phyloP scores from a whole-genome alignment of 208 protist genomes.

The Crithidia acanthocephali region DNA sequence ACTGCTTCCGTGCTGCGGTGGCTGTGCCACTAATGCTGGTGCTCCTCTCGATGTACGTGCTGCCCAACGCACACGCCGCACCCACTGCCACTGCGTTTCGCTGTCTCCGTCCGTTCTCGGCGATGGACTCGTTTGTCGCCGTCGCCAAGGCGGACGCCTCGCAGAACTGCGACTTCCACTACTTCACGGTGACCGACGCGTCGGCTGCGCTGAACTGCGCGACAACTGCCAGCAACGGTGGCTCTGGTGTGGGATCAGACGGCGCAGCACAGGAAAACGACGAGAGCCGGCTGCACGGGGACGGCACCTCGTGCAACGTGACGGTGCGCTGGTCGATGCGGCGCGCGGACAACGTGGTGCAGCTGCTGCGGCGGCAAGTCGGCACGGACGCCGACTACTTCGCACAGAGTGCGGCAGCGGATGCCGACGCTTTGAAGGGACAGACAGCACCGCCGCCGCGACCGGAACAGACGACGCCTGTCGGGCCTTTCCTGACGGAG shows the following conservation, averaged over 20 bases:
- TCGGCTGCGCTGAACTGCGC: slow-evolving; percentile 38
- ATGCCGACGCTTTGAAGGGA: no score
- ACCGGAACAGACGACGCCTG: no score
- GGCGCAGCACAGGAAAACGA: background rate
- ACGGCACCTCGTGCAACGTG: slow-evolving; percentile 24
- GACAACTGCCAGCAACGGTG: background rate
- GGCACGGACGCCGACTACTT: slow-evolving; percentile 30
- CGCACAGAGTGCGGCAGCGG: background rate
- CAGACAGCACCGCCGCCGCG: no score
- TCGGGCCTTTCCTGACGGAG: slow-evolving; percentile 22
- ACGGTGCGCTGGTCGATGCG: slow-evolving; percentile 37
- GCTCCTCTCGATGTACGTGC: background rate
- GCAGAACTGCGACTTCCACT: slow-evolving; percentile 66
- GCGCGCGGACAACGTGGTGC: slow-evolving; percentile 12
- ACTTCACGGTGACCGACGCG: slow-evolving; percentile 55
- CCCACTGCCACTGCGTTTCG: slow-evolving; percentile 31
- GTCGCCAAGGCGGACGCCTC: slow-evolving; percentile 35
- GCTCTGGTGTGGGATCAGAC: background rate
- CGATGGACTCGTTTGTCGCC: slow-evolving; percentile 39
- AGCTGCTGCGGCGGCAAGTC: slow-evolving; percentile 23
- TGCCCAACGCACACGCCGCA: background rate
- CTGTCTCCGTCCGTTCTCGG: slow-evolving; percentile 62
- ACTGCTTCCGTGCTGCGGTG: background rate
- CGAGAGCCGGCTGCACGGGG: background rate
- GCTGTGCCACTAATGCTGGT: background rate